Percentiles rank a stretch among this genome's conserved stretches.
These are phyloP conservation scores for Hypoxylon intermedium DNA, from an alignment of 495 filamentous ascomycete species.

Conservation along the genomic window DNA sequence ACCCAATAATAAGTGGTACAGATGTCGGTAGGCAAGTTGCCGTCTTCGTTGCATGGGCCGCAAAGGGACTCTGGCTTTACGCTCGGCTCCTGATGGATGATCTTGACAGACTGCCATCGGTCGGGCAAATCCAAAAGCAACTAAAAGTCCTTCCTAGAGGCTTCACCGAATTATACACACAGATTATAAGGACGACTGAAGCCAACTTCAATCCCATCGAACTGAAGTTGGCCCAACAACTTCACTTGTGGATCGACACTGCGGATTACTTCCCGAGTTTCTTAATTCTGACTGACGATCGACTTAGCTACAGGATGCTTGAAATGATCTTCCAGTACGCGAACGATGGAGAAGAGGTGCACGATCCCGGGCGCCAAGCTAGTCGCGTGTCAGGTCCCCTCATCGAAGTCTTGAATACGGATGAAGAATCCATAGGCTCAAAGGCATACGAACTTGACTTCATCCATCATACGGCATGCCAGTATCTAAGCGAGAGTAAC, in stretches of 20 bases:
- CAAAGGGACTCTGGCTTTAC: conserved; percentile 43
- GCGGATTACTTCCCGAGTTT: conserved; percentile 32
- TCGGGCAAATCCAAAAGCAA: conserved; percentile 33
- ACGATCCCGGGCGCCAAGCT: conserved; percentile 27
- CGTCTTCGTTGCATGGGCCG: conserved; percentile 13
- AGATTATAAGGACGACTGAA: conserved; percentile 37
- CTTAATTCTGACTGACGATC: conserved; percentile 2
- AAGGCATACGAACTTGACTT: conserved; percentile 27
- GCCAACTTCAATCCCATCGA: conserved; percentile 29
- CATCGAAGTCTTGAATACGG: conserved; percentile 3
- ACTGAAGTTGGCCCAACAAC: conserved; percentile 35
- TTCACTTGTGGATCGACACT: conserved; percentile 40
- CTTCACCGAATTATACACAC: conserved; percentile 38
- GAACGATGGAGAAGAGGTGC: conserved; percentile 33
- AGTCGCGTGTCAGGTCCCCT: conserved; percentile 24
- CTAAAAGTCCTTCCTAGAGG: conserved; percentile 32
- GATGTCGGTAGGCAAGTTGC: conserved; percentile 5
- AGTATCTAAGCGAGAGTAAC: conserved; percentile 32
- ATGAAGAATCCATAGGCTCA: conserved; percentile 4
- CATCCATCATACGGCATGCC: conserved; percentile 38
- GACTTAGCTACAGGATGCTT: conserved; percentile 26
- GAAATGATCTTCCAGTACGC: conserved; percentile 33
- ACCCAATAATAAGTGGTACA: conserved; percentile 23
- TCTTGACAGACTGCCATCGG: conserved; percentile 36
- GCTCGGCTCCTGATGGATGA: conserved; percentile 44